phyloP scores from a whole-genome alignment of 805 yeast genomes.

The Sugiyamaella americana region DNA sequence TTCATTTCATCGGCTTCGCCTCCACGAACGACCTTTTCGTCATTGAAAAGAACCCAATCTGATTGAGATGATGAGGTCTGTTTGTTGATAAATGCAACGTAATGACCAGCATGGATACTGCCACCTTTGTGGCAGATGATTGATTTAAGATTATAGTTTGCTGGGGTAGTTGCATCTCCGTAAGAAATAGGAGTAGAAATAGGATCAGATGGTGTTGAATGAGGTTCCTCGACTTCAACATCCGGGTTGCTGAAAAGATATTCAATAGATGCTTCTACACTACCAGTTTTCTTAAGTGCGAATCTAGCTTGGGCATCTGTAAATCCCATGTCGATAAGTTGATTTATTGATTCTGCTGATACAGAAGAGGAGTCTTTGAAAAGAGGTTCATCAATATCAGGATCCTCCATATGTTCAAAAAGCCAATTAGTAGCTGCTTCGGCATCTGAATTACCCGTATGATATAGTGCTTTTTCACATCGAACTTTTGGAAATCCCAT shows the following conservation, averaged over 20 bases:
- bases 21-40: conserved; percentile 70
- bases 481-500: conserved; percentile 87
- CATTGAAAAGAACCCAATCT: conserved; percentile 78
- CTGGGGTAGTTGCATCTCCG: conserved; percentile 26
- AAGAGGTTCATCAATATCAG: conserved; percentile 64
- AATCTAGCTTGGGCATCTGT: conserved; percentile 56
- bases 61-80: conserved; percentile 30
- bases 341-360: conserved; percentile 31
- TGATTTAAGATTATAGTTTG: conserved; percentile 48
- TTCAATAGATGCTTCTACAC: conserved; percentile 74
- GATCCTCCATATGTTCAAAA: conserved; percentile 81
- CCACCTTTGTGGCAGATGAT: conserved; percentile 86
- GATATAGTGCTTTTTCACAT: conserved; percentile 57
- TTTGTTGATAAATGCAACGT: conserved; percentile 67
- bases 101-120: conserved; percentile 88
- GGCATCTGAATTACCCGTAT: conserved; percentile 56
- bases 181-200: conserved; percentile 13
- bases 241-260: conserved; percentile 79
- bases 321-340: conserved; percentile 74
- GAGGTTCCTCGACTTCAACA: conserved; percentile 36
- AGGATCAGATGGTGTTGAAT: not conserved
- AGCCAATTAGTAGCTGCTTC: conserved; percentile 90
- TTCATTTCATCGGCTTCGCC: conserved; percentile 41
- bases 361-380: conserved; percentile 24
- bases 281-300: conserved; percentile 57